Base-by-base conservation (phyloP, 108 stramenopile species). In the Nannochloropsis oceanica region DNA sequence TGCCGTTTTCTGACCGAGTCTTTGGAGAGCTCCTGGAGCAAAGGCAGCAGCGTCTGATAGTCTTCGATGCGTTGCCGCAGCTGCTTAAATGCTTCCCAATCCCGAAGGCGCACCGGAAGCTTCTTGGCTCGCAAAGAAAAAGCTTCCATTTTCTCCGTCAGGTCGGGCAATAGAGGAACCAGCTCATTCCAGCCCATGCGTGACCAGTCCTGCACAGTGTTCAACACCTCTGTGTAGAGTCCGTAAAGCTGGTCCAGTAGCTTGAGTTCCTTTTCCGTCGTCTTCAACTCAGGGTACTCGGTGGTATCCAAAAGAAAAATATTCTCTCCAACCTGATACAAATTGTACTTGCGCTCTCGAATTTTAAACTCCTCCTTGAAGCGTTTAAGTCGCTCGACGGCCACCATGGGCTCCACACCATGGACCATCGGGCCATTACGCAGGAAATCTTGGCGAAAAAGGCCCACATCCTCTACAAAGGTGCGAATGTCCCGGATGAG, bases 311-410 rank as follows among this genome's bases (percentile, higher is more conserved):
- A 88, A n/a, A 93, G 95, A 85, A 96, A 96, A 34, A 96, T 85
- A 82, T 90, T 86, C 86, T 96, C 96, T n/a, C 96, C 96, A 9
- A 89, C 89, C 81, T 88, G 88, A 89, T 95, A 95, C 73, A 95
- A 90, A 81, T 95, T 93, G 85, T 92, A 93, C 92, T 95, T 96
- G 84, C 94, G 92, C 85, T 94, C 92, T 25, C 95, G 91, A 43
- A 95, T 94, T 83, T 93, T 92, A 27, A 90, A 89, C 84, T 96
- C 94, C 82, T 95, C 95, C 81, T 94, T 93, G 89, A 94, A 95
- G 46, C 94, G 91, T 42, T 93, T 93, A 43, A 96, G 89, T 5
- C 94, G 92, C 87, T 96, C 95, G 14, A 95, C 93, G 25, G 95
- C 95, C 81, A 94, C 94, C 93, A 93, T 93, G 26, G 95, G 94